Evolutionary conservation across 371 early-diverging fungal species (phyloP).

Genomic region (Apophysomyces ossiformis): DNA sequence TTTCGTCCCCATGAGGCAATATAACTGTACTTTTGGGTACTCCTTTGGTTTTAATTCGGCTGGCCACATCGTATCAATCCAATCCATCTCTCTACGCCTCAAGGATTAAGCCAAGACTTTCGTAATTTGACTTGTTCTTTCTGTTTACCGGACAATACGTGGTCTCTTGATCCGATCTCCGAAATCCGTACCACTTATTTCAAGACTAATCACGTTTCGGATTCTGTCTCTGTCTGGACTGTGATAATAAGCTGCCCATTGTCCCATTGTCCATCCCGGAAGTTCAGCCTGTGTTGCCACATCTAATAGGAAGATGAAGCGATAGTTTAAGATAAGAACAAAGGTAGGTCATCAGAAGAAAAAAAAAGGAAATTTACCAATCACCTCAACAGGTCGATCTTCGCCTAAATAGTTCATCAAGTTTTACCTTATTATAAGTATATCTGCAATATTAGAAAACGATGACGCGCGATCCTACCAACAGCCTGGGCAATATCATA

Average conservation of each 20-base stretch:
- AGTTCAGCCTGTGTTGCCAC: conserved; percentile 84
- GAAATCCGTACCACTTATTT: conserved; percentile 77
- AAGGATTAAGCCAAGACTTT: background rate
- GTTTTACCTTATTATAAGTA: background rate
- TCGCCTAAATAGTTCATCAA: conserved; percentile 40
- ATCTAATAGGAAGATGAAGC: conserved; percentile 43
- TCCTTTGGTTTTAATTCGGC: conserved; percentile 53
- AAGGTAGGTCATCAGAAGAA: background rate
- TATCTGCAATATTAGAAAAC: conserved; percentile 2
- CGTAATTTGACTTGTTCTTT: too few relatives aligned
- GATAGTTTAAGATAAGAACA: background rate
- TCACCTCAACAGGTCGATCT: conserved; percentile 70
- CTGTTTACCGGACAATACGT: conserved; percentile 67
- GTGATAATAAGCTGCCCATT: conserved; percentile 85
- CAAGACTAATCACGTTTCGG: conserved; percentile 88
- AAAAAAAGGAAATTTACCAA: conserved; percentile 45
- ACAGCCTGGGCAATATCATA: conserved; percentile 70
- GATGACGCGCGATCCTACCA: conserved; percentile 42
- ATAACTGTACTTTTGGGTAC: conserved; percentile 86
- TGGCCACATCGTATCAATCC: conserved; percentile 90
- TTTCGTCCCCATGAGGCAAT: conserved; percentile 90
- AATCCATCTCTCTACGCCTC: conserved; percentile 75
- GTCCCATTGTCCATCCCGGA: conserved; percentile 76
- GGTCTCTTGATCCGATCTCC: conserved; percentile 73
- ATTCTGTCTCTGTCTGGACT: conserved; percentile 66